These are phyloP conservation scores for Chlorophyllum brunneum DNA, from an alignment of 768 basidiomycete genomes.

Conservation along the genomic window DNA sequence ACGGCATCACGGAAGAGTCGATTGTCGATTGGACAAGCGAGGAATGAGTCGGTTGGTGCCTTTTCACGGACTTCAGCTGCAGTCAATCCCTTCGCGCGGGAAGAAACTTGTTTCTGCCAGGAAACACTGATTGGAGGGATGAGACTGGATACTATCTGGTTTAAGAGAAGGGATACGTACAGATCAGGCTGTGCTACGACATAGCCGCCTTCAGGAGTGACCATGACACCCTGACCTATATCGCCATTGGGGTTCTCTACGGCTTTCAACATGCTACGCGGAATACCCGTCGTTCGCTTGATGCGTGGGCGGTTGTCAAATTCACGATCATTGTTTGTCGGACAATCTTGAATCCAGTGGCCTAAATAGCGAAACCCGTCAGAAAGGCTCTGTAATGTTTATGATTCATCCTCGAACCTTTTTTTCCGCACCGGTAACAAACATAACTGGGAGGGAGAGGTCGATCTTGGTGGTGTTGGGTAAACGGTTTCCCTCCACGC, in stretches of 20 bases:
- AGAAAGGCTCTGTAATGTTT: background rate
- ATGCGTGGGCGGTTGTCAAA: slow-evolving; percentile 94
- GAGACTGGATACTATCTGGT: background rate
- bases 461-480: slow-evolving; percentile 52
- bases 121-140: slow-evolving; percentile 54
- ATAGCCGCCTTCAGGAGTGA: slow-evolving; percentile 97
- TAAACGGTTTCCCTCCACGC: slow-evolving; percentile 57
- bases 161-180: slow-evolving; percentile 48
- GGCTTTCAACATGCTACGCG: slow-evolving; percentile 93
- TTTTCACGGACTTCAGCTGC: slow-evolving; percentile 88
- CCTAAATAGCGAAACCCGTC: slow-evolving; percentile 45
- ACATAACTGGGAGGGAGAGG: slow-evolving; percentile 94
- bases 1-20: slow-evolving; percentile 93
- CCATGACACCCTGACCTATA: slow-evolving; percentile 88
- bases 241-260: slow-evolving; percentile 84
- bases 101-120: slow-evolving; percentile 88
- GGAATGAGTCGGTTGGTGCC: slow-evolving; percentile 69
- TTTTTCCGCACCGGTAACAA: slow-evolving; percentile 97
- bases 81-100: slow-evolving; percentile 72
- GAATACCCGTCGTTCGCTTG: slow-evolving; percentile 97
- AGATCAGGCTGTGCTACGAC: slow-evolving; percentile 95
- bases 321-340: slow-evolving; percentile 93
- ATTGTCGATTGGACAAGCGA: slow-evolving; percentile 89
- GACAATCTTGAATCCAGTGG: slow-evolving; percentile 99
- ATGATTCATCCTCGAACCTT: slow-evolving; percentile 57